phyloP scores from a whole-genome alignment of 306 rosid species.

The Casuarina cunninghamiana region DNA sequence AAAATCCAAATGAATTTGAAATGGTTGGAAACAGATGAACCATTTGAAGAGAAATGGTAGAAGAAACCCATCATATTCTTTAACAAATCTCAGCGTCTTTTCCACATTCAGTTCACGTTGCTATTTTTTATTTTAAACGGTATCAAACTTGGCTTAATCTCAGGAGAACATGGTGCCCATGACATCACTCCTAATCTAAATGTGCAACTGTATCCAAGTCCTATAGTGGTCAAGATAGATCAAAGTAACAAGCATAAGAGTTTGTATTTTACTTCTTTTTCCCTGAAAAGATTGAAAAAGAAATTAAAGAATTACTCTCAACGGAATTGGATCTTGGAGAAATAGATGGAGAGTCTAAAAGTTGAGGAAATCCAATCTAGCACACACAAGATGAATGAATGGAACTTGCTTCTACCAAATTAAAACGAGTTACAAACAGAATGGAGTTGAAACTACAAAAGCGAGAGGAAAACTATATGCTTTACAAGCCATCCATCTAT shows the following conservation, averaged over 20 bases:
- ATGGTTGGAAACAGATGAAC: constrained; percentile 54
- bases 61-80: too few relatives aligned
- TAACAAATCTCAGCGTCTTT: neutral
- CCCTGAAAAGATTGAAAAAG: neutral
- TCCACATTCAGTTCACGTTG: constrained; percentile 94
- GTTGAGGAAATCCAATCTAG: too few relatives aligned
- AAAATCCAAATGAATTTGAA: constrained; percentile 95
- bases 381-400: too few relatives aligned
- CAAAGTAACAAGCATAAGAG: neutral
- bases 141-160: constrained; percentile 91
- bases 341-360: too few relatives aligned
- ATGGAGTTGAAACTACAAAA: too few relatives aligned
- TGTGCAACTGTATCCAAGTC: too few relatives aligned
- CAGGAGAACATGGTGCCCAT: constrained; percentile 42
- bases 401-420: too few relatives aligned
- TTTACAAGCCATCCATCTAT: too few relatives aligned
- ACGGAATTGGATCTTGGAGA: too few relatives aligned
- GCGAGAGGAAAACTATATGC: too few relatives aligned
- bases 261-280: neutral
- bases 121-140: constrained; percentile 75
- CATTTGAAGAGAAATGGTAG: too few relatives aligned
- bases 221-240: neutral
- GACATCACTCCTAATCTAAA: neutral
- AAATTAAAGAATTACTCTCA: neutral
- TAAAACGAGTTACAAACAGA: too few relatives aligned